Evolutionary conservation across 306 rosid genomes (phyloP).

Genomic region (Fragaria ananassa): DNA sequence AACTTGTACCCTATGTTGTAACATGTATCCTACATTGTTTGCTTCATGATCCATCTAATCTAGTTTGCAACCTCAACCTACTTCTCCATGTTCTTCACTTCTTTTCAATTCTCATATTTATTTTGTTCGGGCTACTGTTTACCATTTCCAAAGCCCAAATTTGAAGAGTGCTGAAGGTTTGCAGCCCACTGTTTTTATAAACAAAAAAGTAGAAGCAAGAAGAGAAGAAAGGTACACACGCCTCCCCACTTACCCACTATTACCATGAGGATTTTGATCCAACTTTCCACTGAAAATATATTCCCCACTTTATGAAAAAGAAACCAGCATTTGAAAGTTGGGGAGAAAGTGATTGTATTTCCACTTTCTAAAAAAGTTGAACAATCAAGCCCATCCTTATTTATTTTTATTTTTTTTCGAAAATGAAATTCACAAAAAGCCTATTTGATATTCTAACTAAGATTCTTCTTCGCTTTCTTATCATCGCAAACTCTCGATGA

Average conservation of each 20-base stretch:
- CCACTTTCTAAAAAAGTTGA: conserved; percentile 12
- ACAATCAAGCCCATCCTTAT: background rate
- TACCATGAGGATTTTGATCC: background rate
- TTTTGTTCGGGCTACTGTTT: background rate
- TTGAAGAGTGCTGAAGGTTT: background rate
- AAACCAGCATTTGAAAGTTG: conserved; percentile 4
- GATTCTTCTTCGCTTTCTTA: background rate
- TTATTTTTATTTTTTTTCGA: background rate
- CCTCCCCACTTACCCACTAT: conserved; percentile 10
- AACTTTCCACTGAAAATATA: conserved; percentile 8
- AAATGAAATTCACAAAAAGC: background rate
- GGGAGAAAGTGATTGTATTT: conserved; percentile 1
- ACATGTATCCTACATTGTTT: background rate
- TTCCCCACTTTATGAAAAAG: conserved; percentile 8
- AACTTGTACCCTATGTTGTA: background rate
- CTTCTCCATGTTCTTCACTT: background rate
- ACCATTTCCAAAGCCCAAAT: background rate
- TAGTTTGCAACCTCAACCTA: background rate
- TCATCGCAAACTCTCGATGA: background rate
- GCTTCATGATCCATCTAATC: background rate
- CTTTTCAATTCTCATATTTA: background rate
- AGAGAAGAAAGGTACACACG: background rate
- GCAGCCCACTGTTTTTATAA: background rate
- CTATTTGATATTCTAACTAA: background rate
- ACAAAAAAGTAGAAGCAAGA: background rate